Percentiles rank a stretch among this genome's conserved stretches.
phyloP scores from a whole-genome alignment of 306 rosid species.

The Benincasa hispida region DNA sequence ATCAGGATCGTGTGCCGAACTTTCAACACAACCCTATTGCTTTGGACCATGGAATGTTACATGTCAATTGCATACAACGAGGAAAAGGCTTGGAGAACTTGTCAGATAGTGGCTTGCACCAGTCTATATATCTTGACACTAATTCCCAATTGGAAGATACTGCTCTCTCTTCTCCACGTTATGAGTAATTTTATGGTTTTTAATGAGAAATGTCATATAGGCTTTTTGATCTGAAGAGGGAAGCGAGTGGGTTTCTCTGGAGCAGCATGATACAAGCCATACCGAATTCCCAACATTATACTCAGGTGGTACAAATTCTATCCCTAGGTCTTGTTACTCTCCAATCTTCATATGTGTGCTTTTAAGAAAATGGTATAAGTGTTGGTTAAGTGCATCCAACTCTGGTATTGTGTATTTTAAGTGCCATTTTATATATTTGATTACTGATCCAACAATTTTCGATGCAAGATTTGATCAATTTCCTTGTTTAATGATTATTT shows the following conservation, averaged over 20 bases:
- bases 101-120: conserved; percentile 51
- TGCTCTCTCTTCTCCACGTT: conserved; percentile 27
- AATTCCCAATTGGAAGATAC: conserved; percentile 31
- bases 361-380: neutral
- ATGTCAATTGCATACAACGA: conserved; percentile 45
- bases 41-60: conserved; percentile 49
- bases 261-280: neutral
- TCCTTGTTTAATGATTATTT: neutral
- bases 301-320: neutral
- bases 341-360: neutral
- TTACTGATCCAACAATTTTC: neutral
- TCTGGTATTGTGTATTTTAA: neutral
- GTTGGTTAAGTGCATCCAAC: neutral
- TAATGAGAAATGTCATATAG: neutral
- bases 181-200: conserved; percentile 15
- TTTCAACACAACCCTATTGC: conserved; percentile 58
- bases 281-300: neutral
- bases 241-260: conserved; percentile 1
- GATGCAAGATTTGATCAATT: neutral
- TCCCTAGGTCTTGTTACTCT: neutral
- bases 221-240: conserved; percentile 1
- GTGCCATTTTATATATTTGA: neutral
- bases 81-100: conserved; percentile 47
- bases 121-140: conserved; percentile 42
- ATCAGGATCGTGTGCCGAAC: conserved; percentile 40